phyloP scores from a whole-genome alignment of 2,329 filamentous ascomycete genomes.

The Lecanicillium sp. region DNA sequence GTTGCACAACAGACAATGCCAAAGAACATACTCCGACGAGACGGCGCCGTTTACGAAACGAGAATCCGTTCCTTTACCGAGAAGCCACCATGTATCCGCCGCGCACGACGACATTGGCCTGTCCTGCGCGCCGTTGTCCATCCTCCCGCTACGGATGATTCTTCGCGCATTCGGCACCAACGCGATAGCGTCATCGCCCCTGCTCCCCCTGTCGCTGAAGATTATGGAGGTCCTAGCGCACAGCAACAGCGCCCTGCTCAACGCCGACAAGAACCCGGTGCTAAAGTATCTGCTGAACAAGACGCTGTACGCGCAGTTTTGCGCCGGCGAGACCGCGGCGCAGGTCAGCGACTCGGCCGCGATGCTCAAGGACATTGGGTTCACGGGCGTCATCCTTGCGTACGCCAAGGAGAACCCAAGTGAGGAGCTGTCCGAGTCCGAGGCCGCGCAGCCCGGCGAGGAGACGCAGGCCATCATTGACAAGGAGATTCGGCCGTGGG shows the following conservation, averaged over 20 bases:
- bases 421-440: neutral
- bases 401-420: slow-evolving; percentile 60
- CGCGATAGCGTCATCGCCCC: slow-evolving; percentile 60
- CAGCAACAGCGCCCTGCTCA: slow-evolving; percentile 56
- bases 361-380: slow-evolving; percentile 65
- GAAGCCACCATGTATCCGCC: no score
- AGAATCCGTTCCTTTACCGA: no score
- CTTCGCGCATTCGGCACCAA: slow-evolving; percentile 65
- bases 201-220: slow-evolving; percentile 62
- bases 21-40: no score
- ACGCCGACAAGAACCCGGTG: slow-evolving; percentile 67
- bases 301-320: slow-evolving; percentile 87
- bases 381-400: slow-evolving; percentile 73
- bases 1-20: no score
- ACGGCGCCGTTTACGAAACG: no score
- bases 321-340: slow-evolving; percentile 64
- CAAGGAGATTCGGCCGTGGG: slow-evolving; percentile 1
- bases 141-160: slow-evolving; percentile 58
- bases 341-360: slow-evolving; percentile 62
- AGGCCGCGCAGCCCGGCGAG: neutral
- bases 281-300: slow-evolving; percentile 66
- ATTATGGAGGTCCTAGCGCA: slow-evolving; percentile 64
- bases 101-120: no score
- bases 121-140: slow-evolving; percentile 42
- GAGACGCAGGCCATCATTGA: neutral